Evolutionary conservation across 2,329 filamentous ascomycete species (phyloP), one percentile per base, ranked within the genome.

Genomic region (Emergomyces africanus): DNA sequence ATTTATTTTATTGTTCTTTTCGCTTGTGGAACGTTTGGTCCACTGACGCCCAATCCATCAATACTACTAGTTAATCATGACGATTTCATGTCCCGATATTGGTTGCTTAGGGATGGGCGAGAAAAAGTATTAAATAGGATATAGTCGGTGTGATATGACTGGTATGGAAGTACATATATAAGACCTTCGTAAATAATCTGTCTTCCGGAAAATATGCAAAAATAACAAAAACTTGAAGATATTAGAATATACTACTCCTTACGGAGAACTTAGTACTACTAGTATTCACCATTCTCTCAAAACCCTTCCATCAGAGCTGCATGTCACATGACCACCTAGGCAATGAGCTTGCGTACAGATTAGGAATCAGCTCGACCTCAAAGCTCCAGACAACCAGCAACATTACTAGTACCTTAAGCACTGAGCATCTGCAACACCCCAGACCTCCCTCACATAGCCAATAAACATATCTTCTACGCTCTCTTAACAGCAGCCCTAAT

Each of bases 81-180:
- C 65, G 90, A 95, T 70, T 95, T 86, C 64, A 77, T 89, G 62
- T 92, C 88, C 18, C 81, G 86, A 60, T 90, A 85, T 77, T 81
- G 86, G 62, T 84, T 87, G 66, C 86, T 86, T 3, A 90, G 88
- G 68, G 84, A 81, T 58, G 74, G 74, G 50, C 69, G 72, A 25
- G 64, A 74, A 53, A 61, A 66, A 10, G 64, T 74, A 14, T 61
- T 75, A 59, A 60, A 68, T 18, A 65, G 67, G 23, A 63, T 75
- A 54, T 65, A 62, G 70, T 8, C 23, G n/a, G n/a, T 14, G 18
- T 9, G 20, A 42, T 54, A 37, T 20, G 35, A 28, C 5, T 14
- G 8, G 23, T 28, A 25, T 15, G 15, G 35, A 54, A 54, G 14
- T 10, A 37, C 20, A 53, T n/a, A 51, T 53, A 54, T n/a, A 37